Base-by-base conservation (phyloP, 2,329 filamentous ascomycete genomes). In the Hymenotorrendiella dingleyae region DNA sequence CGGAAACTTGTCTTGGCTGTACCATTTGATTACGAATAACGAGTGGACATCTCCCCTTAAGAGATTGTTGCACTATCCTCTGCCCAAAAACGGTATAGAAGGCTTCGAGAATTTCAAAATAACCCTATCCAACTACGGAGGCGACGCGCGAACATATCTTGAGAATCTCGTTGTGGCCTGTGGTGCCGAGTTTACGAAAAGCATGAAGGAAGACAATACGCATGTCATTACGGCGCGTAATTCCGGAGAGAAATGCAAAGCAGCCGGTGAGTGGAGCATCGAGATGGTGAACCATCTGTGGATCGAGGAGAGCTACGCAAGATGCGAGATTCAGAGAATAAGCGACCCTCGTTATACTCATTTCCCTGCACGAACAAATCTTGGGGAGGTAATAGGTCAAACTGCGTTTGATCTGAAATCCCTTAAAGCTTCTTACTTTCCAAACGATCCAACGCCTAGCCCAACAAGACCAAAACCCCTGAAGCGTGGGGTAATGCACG, bases 271-370 rank as follows among this genome's bases (percentile, higher is more conserved):
- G 65, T 98, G 93, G 93, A 84, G 84, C 40, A 82, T 97, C 42
- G 71, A 88, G 43, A 84, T 95, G 55, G 71, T 95, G 55, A 98
- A 97, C 62, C 93, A 98, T 61, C 73, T 98, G 1, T 98, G 93
- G 93, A 75, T 98, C 34, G 93, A 98, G 64, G 93, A 98, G 60
- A 94, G 89, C 64, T 98, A 97, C 60, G 88, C 91, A 2, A 88
- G 85, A 61, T 95, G 89, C 68, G 76, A 85, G 58, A 69, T 84
- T 45, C 84, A 87, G 60, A 77, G 78, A 0, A 67, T 90, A 17
- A 84, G 84, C 4, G 78, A 86, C 39, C 71, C 76, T 7, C 82
- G 84, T 49, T 98, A 94, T 61, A 87, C 77, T 1, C 82, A 89
- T 59, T 98, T 97, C 53, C 93, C 93, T 12, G 74, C 76, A 9